Conservation (phyloP, 2,329 filamentous ascomycete genomes). For the Trichoderma hamatum region DNA sequence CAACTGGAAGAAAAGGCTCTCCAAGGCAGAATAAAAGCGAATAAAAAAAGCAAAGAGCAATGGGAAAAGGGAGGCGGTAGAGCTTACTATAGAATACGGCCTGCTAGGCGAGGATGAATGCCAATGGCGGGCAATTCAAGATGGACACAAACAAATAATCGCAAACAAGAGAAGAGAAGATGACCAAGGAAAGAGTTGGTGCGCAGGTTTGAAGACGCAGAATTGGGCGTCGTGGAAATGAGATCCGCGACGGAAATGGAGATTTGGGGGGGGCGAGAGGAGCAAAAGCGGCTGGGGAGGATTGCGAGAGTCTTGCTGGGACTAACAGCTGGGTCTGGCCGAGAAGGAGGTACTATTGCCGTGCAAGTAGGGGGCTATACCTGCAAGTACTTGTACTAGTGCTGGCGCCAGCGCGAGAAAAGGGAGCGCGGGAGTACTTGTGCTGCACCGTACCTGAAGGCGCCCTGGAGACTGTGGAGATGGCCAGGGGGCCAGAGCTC, state of each 20-base stretch:
- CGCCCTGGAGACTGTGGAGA: constrained; percentile 23
- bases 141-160: constrained; percentile 29
- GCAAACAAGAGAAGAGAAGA: constrained; percentile 29
- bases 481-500: constrained; percentile 15
- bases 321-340: constrained; percentile 12
- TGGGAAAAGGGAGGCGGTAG: neutral
- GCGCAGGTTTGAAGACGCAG: constrained; percentile 25
- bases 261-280: constrained; percentile 26
- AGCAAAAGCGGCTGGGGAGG: constrained; percentile 26
- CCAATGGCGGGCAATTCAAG: constrained; percentile 29
- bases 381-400: constrained; percentile 24
- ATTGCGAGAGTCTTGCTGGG: constrained; percentile 11
- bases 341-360: constrained; percentile 26
- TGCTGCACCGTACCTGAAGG: constrained; percentile 22
- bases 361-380: constrained; percentile 3
- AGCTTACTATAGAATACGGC: constrained; percentile 24
- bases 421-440: constrained; percentile 23
- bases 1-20: constrained; percentile 13
- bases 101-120: constrained; percentile 28
- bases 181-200: constrained; percentile 28
- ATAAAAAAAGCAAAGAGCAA: constrained; percentile 12
- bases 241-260: constrained; percentile 28
- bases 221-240: constrained; percentile 28
- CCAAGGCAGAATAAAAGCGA: neutral
- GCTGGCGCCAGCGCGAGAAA: constrained; percentile 11